Evolutionary conservation across 2,329 filamentous ascomycete species (phyloP).

Genomic region (Aspergillus alliaceus): DNA sequence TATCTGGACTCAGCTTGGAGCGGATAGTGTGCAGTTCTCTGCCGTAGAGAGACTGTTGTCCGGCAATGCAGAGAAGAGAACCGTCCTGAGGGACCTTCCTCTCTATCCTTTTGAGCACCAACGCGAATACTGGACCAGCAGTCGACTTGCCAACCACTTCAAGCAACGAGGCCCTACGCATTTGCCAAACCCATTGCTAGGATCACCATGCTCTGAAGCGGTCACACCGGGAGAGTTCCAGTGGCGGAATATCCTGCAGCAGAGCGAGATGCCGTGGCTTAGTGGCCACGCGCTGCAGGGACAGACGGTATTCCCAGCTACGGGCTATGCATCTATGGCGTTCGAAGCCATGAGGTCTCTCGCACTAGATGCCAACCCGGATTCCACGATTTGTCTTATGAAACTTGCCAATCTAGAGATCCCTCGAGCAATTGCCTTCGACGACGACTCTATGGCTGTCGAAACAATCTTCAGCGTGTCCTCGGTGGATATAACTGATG

Average conservation of each 20-base stretch:
- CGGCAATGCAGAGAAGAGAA: neutral
- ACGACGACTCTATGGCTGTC: neutral
- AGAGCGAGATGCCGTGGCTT: neutral
- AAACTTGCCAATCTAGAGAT: neutral
- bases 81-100: neutral
- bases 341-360: slow-evolving; percentile 10
- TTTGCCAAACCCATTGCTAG: neutral
- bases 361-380: too few relatives aligned
- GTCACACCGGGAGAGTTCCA: neutral
- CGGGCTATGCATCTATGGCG: slow-evolving; percentile 20
- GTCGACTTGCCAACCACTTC: neutral
- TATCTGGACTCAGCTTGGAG: neutral
- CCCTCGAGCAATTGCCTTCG: neutral
- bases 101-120: neutral
- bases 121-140: neutral
- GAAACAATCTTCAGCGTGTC: neutral
- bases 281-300: slow-evolving; percentile 27
- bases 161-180: neutral
- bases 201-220: neutral
- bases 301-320: slow-evolving; percentile 27
- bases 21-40: neutral
- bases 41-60: neutral
- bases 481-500: neutral
- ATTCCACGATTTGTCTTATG: neutral
- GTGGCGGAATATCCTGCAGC: neutral